Conservation (phyloP, 2,329 filamentous ascomycete genomes). For the Sordariomycetes sp. region DNA sequence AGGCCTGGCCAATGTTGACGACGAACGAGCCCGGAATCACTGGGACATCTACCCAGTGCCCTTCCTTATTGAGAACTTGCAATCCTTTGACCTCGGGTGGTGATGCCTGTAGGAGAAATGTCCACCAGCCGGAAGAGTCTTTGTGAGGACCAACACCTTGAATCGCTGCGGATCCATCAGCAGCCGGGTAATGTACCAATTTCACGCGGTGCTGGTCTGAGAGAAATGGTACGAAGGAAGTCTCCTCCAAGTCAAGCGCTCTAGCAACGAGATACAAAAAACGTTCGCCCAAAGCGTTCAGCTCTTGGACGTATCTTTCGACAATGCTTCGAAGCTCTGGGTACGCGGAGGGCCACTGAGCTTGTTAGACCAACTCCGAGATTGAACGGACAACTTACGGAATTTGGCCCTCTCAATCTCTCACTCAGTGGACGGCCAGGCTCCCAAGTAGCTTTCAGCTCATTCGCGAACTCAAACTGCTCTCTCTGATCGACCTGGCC, state of each 20-base stretch:
- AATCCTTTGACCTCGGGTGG: slow-evolving; percentile 37
- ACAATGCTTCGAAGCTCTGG: slow-evolving; percentile 25
- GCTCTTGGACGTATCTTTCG: slow-evolving; percentile 38
- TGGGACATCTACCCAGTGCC: slow-evolving; percentile 40
- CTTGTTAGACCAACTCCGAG: neutral
- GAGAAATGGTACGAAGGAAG: slow-evolving; percentile 41
- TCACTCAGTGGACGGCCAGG: slow-evolving; percentile 26
- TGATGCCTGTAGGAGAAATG: slow-evolving; percentile 52
- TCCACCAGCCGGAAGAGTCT: slow-evolving; percentile 55
- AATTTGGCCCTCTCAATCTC: slow-evolving; percentile 36
- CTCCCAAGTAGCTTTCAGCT: slow-evolving; percentile 29
- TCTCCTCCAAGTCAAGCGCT: slow-evolving; percentile 37
- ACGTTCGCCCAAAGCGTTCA: slow-evolving; percentile 39
- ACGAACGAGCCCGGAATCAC: slow-evolving; percentile 40
- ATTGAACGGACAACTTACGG: slow-evolving; percentile 19
- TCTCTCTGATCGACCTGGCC: slow-evolving; percentile 42
- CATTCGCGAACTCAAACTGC: slow-evolving; percentile 52
- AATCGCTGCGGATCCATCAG: slow-evolving; percentile 3
- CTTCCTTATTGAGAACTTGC: slow-evolving; percentile 38
- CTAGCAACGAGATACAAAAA: slow-evolving; percentile 49
- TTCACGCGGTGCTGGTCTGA: slow-evolving; percentile 51
- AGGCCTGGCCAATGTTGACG: slow-evolving; percentile 49
- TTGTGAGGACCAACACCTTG: slow-evolving; percentile 56
- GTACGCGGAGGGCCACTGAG: slow-evolving; percentile 30
- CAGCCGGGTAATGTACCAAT: slow-evolving; percentile 41